Evolutionary conservation across 2,329 filamentous ascomycete species (phyloP).

Genomic region (Fusarium ambrosium): DNA sequence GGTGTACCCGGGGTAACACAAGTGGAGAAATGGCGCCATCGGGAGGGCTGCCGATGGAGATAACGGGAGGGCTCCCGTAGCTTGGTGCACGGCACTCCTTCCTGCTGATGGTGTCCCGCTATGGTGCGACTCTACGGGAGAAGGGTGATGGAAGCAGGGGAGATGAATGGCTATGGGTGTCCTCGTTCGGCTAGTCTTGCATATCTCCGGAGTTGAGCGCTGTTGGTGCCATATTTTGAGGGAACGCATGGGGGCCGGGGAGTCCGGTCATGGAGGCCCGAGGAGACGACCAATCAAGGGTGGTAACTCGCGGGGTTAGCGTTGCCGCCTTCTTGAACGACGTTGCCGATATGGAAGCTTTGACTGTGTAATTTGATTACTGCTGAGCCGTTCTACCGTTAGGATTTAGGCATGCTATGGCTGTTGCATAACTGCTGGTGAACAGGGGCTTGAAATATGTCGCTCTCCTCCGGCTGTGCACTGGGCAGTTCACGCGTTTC

Average conservation of each 20-base stretch:
- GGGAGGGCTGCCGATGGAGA: background rate
- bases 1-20: background rate
- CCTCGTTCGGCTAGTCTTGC: background rate
- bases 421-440: background rate
- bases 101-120: background rate
- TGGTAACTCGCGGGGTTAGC: background rate
- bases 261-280: background rate
- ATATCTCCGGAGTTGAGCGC: background rate
- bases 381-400: background rate
- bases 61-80: constrained; percentile 4
- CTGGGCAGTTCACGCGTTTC: background rate
- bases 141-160: constrained; percentile 1
- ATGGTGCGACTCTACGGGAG: background rate
- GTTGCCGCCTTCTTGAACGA: background rate
- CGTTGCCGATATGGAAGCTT: background rate
- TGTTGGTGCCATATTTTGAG: background rate
- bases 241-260: background rate
- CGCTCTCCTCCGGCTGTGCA: background rate
- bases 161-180: background rate
- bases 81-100: background rate
- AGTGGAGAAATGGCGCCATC: background rate
- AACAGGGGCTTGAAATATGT: background rate
- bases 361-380: background rate
- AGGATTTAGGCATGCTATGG: background rate
- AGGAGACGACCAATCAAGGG: background rate